These are phyloP conservation scores for Themeda triandra DNA, from an alignment of 176 grass and related monocot genomes.

Conservation along the genomic window DNA sequence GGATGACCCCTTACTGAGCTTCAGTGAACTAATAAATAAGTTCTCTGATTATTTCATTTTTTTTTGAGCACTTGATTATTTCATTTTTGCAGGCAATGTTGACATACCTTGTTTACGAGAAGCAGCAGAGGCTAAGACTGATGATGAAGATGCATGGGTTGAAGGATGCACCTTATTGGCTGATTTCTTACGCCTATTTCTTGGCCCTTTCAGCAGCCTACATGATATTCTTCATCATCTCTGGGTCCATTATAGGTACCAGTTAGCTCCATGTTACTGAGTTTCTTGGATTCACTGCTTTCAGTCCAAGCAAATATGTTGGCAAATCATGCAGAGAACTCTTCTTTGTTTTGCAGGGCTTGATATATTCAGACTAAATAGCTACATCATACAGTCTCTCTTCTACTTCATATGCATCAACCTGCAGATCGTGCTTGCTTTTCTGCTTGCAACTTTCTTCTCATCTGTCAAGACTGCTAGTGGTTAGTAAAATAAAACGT, in stretches of 20 bases:
- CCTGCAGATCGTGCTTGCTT: slow-evolving; percentile 54
- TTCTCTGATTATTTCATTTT: not conserved
- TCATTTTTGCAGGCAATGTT: not conserved
- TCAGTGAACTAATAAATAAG: not conserved
- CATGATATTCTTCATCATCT: slow-evolving; percentile 48
- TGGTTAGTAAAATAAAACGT: slow-evolving; percentile 31
- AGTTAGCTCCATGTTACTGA: not conserved
- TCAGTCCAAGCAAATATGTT: not conserved
- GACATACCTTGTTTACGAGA: slow-evolving; percentile 53
- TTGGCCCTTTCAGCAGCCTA: slow-evolving; percentile 49
- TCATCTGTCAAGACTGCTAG: slow-evolving; percentile 46
- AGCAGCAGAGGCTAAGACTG: slow-evolving; percentile 59
- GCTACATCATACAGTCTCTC: slow-evolving; percentile 49
- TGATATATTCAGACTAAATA: slow-evolving; percentile 60
- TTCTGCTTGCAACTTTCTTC: slow-evolving; percentile 57
- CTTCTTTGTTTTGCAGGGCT: slow-evolving; percentile 38
- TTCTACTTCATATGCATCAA: slow-evolving; percentile 67
- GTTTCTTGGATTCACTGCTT: not conserved
- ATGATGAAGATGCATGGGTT: slow-evolving; percentile 88
- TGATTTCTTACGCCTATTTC: slow-evolving; percentile 59
- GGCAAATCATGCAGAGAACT: not conserved
- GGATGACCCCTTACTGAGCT: not conserved
- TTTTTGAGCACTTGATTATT: too few species aligned
- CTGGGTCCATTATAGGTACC: slow-evolving; percentile 57
- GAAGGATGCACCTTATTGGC: slow-evolving; percentile 51